phyloP scores from a whole-genome alignment of 345 rosid species.

The Citrus trifoliata region DNA sequence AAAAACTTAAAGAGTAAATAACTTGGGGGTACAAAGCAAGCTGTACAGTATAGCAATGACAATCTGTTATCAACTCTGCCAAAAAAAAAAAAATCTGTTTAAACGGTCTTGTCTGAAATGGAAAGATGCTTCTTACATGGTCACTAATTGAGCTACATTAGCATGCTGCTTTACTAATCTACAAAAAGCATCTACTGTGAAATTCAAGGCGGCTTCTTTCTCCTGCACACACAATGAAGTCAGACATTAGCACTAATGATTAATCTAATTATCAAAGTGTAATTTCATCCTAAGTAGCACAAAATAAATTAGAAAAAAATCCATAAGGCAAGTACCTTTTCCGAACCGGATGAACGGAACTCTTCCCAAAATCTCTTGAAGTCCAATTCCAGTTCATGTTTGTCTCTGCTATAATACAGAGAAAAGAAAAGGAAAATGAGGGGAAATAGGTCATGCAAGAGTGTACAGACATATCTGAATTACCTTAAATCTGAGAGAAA shows the following conservation, averaged over 20 bases:
- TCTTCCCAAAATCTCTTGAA: constrained; percentile 99
- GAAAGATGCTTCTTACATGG: constrained; percentile 58
- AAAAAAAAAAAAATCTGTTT: constrained; percentile 3
- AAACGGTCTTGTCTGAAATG: not conserved
- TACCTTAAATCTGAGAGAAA: not conserved
- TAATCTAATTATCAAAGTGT: not conserved
- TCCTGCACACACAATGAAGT: constrained; percentile 63
- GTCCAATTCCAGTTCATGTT: constrained; percentile 94
- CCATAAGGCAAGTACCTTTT: constrained; percentile 52
- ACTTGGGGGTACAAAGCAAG: not conserved
- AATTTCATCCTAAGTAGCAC: not conserved
- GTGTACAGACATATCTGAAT: not conserved
- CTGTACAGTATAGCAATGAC: not conserved
- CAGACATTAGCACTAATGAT: constrained; percentile 19
- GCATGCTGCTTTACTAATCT: constrained; percentile 96
- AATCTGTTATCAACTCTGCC: not conserved
- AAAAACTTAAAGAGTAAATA: not conserved
- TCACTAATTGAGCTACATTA: constrained; percentile 91
- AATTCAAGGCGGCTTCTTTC: constrained; percentile 96
- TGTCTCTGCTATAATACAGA: constrained; percentile 47
- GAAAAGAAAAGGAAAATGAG: not conserved
- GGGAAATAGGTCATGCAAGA: not conserved
- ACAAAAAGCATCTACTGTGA: constrained; percentile 89
- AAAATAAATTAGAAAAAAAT: constrained; percentile 1
- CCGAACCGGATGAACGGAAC: constrained; percentile 96